phyloP scores from a whole-genome alignment of 2,329 filamentous ascomycete genomes.

The Phaeomoniella chlamydospora region DNA sequence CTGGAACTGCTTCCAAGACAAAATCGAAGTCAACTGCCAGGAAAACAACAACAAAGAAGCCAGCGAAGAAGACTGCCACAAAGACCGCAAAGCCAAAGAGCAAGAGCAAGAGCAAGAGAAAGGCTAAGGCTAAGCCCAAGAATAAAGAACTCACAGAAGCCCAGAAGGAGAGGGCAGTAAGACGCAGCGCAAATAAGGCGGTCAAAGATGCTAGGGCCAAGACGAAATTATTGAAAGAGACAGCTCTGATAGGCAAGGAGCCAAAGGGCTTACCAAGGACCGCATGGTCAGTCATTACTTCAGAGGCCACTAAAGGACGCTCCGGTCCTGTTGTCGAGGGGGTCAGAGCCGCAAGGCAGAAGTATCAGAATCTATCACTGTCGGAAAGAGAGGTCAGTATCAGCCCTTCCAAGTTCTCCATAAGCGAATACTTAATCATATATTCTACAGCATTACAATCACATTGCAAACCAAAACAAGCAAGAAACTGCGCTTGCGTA shows the following conservation, averaged over 20 bases:
- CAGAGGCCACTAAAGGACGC: background rate
- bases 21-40: conserved; percentile 7
- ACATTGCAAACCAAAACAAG: conserved; percentile 31
- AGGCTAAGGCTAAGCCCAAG: conserved; percentile 14
- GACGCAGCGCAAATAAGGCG: conserved; percentile 10
- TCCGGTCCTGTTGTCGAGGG: background rate
- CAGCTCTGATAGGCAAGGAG: background rate
- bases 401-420: too few species aligned
- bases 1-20: conserved; percentile 6
- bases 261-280: background rate
- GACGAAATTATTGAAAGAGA: background rate
- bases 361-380: conserved; percentile 17
- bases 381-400: conserved; percentile 21
- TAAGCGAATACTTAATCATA: conserved; percentile 1
- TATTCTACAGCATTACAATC: conserved; percentile 36
- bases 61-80: conserved; percentile 10
- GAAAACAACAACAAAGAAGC: conserved; percentile 8
- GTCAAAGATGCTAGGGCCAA: conserved; percentile 6
- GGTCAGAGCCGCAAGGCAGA: conserved; percentile 2
- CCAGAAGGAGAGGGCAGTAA: conserved; percentile 14
- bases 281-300: background rate
- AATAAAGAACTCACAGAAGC: conserved; percentile 15
- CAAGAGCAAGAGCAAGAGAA: conserved; percentile 9
- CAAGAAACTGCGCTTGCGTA: conserved; percentile 28
- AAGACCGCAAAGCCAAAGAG: conserved; percentile 16